Percentiles rank a stretch among this genome's conserved stretches.
phyloP scores from a whole-genome alignment of 345 rosid genomes.

The Ceriops decandra region DNA sequence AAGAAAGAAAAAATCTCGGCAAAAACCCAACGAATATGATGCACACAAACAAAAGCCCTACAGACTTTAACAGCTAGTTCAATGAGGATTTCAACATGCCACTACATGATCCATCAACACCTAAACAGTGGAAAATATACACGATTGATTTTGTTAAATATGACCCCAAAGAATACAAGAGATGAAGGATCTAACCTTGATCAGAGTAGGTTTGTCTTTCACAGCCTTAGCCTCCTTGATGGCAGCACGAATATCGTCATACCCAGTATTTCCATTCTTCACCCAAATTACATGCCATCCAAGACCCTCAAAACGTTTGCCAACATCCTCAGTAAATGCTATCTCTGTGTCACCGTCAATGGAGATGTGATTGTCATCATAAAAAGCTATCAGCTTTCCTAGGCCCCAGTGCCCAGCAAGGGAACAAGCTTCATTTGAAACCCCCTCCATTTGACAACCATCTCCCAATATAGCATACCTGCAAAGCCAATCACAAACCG shows the following conservation, averaged over 20 bases:
- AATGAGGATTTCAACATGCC: not conserved
- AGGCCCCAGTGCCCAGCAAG: conserved; percentile 99
- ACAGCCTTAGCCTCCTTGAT: conserved; percentile 97
- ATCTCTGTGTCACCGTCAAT: conserved; percentile 97
- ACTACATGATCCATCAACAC: not conserved
- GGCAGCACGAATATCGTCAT: conserved; percentile 96
- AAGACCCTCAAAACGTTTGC: conserved; percentile 83
- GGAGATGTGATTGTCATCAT: conserved; percentile 98
- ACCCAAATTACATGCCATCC: conserved; percentile 99
- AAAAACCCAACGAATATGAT: not conserved
- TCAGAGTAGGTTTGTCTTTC: conserved; percentile 85
- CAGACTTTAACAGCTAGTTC: not conserved
- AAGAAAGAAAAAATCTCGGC: not conserved
- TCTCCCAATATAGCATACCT: conserved; percentile 85
- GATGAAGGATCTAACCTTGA: conserved; percentile 45
- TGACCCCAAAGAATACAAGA: not conserved
- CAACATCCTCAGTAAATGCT: conserved; percentile 95
- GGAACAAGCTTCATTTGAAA: conserved; percentile 87
- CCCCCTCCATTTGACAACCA: conserved; percentile 99
- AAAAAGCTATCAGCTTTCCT: conserved; percentile 94
- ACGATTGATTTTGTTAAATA: not conserved
- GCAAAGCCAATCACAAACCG: conserved; percentile 9
- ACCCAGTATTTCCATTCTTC: conserved; percentile 97
- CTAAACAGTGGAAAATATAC: not conserved
- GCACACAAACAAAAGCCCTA: not conserved